Evolutionary conservation across 2,329 filamentous ascomycete genomes (phyloP), one percentile per base, ranked within the genome.

Genomic region (Scedosporium boydii): DNA sequence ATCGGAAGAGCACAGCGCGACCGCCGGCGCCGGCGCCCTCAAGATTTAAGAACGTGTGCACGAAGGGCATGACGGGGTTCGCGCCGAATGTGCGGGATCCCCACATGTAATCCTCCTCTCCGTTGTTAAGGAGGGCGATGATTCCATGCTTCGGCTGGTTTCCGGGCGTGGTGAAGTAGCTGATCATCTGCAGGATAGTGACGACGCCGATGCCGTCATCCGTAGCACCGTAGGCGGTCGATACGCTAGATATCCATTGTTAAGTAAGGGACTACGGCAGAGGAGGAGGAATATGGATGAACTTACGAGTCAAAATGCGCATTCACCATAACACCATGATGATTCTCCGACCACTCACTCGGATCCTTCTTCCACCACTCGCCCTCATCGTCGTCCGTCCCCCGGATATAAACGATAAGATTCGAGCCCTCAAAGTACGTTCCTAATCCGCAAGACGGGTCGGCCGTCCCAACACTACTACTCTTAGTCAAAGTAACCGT

Each of bases 21-120:
- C 93, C 93, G 10, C 95, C 95, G 12, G 93, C 93, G 59, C 93
- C 95, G 48, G 93, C 93, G 12, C 95, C 95, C 74, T 99, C 95
- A 16, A 99, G 84, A 68, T 99, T 99, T 67, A 98, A 78, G 71
- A 99, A 98, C 0, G 91, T 91, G 70, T 93, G 89, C 9, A 91
- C 84, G 63, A 96, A 89, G 60, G 85, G 85, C 10, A 91, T 86
- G 65, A 96, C 80, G 0, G 92, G 90, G 71, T 93, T 91, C 67
- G 91, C 86, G 29, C 89, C 87, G 70, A 96, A 97, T 5, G 89
- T 92, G 64, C 86, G 84, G 6, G 93, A 92, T 1, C 95, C 95
- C 66, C 96, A 90, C 10, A 98, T 78, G 42, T 87, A 95, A 69
- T 98, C 93, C 72, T 99, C 95, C 71, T 99, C 95, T 42, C 90